phyloP scores from a whole-genome alignment of 1,284 basidiomycete genomes.

The Hypsizygus ulmarius region DNA sequence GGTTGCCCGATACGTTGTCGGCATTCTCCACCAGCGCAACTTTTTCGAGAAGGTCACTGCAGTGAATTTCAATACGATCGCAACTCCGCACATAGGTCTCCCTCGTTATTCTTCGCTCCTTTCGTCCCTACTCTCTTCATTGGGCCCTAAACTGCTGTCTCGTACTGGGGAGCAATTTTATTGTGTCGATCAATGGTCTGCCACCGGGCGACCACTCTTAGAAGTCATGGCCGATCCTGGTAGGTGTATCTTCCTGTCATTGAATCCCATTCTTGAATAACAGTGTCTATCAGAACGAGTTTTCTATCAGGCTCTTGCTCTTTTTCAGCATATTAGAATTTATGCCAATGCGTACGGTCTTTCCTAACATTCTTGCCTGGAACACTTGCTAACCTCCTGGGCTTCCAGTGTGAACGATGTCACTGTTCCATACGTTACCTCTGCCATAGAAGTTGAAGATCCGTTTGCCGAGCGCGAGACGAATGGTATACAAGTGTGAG shows the following conservation, averaged over 20 bases:
- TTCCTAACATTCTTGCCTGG: constrained; percentile 4
- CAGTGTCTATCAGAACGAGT: constrained; percentile 49
- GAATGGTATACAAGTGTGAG: constrained; percentile 65
- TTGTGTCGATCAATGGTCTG: constrained; percentile 71
- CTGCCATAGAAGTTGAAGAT: constrained; percentile 70
- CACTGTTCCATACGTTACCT: constrained; percentile 82
- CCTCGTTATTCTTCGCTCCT: constrained; percentile 59
- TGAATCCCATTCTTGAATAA: constrained; percentile 19
- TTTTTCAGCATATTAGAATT: constrained; percentile 71
- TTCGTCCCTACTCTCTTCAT: constrained; percentile 51
- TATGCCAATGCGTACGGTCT: constrained; percentile 79
- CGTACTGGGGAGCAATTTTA: constrained; percentile 85
- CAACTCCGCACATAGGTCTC: constrained; percentile 79
- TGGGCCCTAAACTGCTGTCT: constrained; percentile 69
- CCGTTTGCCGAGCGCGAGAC: constrained; percentile 58
- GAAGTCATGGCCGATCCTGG: constrained; percentile 87
- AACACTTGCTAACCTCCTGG: not conserved
- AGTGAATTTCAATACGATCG: constrained; percentile 79
- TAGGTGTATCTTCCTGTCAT: constrained; percentile 30
- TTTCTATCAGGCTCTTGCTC: constrained; percentile 74
- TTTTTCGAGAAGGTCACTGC: constrained; percentile 71
- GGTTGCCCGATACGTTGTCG: constrained; percentile 74
- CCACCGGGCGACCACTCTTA: constrained; percentile 66
- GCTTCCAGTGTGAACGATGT: constrained; percentile 61
- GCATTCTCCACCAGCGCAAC: constrained; percentile 61